Evolutionary conservation across 805 yeast species (phyloP).

Genomic region (Phaffomyces opuntiae): DNA sequence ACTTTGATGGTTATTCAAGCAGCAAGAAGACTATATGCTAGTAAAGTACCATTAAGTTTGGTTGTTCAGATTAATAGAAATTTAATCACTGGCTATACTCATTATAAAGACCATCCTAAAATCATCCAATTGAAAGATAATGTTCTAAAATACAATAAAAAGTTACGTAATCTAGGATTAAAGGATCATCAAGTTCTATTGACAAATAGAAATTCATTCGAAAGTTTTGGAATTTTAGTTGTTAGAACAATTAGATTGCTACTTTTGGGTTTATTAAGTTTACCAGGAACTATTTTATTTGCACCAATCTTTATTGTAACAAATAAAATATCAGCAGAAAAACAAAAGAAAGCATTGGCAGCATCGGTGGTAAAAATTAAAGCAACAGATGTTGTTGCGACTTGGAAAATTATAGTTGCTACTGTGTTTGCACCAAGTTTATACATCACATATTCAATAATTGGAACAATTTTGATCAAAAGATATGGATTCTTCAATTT

Average conservation of each 20-base stretch:
- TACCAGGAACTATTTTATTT: conserved; percentile 82
- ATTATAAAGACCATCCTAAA: conserved; percentile 66
- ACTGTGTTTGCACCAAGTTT: conserved; percentile 80
- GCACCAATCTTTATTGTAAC: conserved; percentile 80
- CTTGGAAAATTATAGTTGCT: conserved; percentile 89
- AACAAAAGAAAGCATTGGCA: conserved; percentile 76
- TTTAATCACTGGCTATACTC: conserved; percentile 73
- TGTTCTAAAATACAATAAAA: conserved; percentile 63
- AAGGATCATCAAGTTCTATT: conserved; percentile 66
- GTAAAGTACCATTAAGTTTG: conserved; percentile 63
- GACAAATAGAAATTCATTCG: conserved; percentile 38
- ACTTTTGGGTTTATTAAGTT: conserved; percentile 49
- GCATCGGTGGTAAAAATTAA: conserved; percentile 85
- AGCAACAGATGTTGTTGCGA: conserved; percentile 87
- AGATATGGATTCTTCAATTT: conserved; percentile 22
- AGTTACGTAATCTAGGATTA: conserved; percentile 55
- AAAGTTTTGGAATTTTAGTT: conserved; percentile 42
- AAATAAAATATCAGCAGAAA: conserved; percentile 57
- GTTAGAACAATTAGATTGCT: conserved; percentile 46
- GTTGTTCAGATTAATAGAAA: conserved; percentile 86
- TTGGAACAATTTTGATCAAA: conserved; percentile 31
- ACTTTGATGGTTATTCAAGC: conserved; percentile 93
- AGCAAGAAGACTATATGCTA: conserved; percentile 77
- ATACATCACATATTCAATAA: conserved; percentile 65
- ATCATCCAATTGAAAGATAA: conserved; percentile 53